Evolutionary conservation across 805 yeast genomes (phyloP), one percentile per base, ranked within the genome.

Genomic region (Cyberlindnera japonica): DNA sequence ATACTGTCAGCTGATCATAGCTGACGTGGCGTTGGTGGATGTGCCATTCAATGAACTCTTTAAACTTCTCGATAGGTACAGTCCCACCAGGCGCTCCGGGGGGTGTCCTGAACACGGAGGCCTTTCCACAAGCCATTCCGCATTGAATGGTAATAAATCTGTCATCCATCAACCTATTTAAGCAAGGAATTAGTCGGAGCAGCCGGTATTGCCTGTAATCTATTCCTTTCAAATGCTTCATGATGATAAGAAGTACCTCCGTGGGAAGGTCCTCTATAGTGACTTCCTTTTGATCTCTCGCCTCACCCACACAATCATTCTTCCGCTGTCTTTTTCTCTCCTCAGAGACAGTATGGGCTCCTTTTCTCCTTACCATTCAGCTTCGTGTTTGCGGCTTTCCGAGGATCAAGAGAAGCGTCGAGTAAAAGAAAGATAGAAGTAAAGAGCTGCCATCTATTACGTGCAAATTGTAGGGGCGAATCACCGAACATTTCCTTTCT

Each of bases 121-220:
- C 18, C 14, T 15, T 15, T 11, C 17, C 26, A 9, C 7, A 13
- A 4, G 22, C 19, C 5, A 14, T 6, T 7, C 11, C 26, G 35
- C 21, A 34, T 11, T 30, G 23, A 8, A 41, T n/a, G 4, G 42
- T 39, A 7, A 36, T 28, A 28, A 32, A 39, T 13, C 38, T 17
- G 5, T 21, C 9, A 17, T 39, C 44, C 9, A 46, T 16, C 8
- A 37, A 6, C 11, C 14, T 18, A 8, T 32, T 24, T 10, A 46
- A 35, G 4, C 15, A n/a, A 3, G 30, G 30, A 10, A 23, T 23
- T 28, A 33, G 35, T n/a, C 49, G 16, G 13, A 46, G 26, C 2
- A 35, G 17, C 9, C 47, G 22, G 29, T 40, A 46, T 24, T 14
- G 23, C 19, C 27, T 9, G 33, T 45, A 45, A n/a, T 38, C 36